Percentiles rank a stretch among this genome's conserved stretches.
phyloP scores from a whole-genome alignment of 2,329 filamentous ascomycete species.

The Cucurbitaria berberidis region DNA sequence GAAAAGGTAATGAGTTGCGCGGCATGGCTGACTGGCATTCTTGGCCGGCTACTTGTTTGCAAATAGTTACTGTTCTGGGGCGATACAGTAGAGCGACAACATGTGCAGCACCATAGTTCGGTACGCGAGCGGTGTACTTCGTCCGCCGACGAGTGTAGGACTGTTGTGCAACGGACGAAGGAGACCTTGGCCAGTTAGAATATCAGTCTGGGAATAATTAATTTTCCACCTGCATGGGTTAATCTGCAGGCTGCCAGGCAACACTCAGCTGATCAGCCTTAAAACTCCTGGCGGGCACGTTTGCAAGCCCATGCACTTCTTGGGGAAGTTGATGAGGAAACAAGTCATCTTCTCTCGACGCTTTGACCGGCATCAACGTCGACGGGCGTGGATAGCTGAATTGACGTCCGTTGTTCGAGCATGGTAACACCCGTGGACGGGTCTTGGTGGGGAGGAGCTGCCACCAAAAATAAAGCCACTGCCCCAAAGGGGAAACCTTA shows the following conservation, averaged over 20 bases:
- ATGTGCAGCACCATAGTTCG: neutral
- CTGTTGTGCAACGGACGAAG: neutral
- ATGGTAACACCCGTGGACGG: neutral
- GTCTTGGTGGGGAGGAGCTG: neutral
- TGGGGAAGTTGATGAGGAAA: slow-evolving; percentile 19
- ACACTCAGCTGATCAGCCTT: slow-evolving; percentile 37
- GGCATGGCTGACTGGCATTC: too few relatives aligned
- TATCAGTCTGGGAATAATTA: neutral
- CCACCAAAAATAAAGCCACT: slow-evolving; percentile 10
- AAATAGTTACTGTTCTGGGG: neutral
- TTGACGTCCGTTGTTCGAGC: neutral
- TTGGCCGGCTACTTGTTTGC: neutral
- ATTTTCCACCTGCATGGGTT: slow-evolving; percentile 7
- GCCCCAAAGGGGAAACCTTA: slow-evolving; percentile 7
- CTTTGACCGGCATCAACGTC: neutral
- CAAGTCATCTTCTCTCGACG: neutral
- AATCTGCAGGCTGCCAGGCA: slow-evolving; percentile 14
- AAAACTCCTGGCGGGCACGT: slow-evolving; percentile 3
- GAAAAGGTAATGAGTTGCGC: neutral
- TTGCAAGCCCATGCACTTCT: slow-evolving; percentile 10
- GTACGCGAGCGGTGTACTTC: slow-evolving; percentile 14
- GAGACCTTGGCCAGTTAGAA: neutral
- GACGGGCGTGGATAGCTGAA: neutral
- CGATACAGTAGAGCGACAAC: neutral
- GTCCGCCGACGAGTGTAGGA: slow-evolving; percentile 1